Evolutionary conservation across 139 green algal genomes (phyloP), one percentile per base, ranked within the genome.

Genomic region (Zygnema circumcarinatum): DNA sequence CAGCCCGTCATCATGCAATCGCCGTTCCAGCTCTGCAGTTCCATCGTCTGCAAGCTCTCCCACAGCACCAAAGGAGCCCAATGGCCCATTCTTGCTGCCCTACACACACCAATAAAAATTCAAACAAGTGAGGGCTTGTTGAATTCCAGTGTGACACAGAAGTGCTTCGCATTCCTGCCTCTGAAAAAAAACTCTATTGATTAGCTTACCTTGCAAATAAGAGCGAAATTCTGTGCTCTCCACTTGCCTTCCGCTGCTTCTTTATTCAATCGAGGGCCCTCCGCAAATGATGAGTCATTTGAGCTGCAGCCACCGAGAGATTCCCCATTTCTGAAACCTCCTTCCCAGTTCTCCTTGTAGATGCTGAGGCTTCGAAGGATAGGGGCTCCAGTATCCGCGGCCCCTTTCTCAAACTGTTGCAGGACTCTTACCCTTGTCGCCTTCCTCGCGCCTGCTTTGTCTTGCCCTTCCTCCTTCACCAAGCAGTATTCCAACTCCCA

Each of bases 291-390:
- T 22, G 75, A 38, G 75, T 52, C 32, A 35, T 33, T 68, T 16
- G 79, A 38, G 3, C 67, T 38, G 33, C 79, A 86, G 31, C 79
- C 79, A 35, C 79, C 79, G 16, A 86, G 69, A 33, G 79, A 86
- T 47, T 86, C 79, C 7, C 79, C 79, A 83, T 86, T 86, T 22
- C 79, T 20, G 29, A 81, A 86, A 2, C 3, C 32, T 40, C 79
- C 79, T 68, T 86, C 79, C 67, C 69, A 86, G 36, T 68, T 40
- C 79, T 86, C 79, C 79, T 68, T 40, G 33, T 86, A 86, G 3
- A 86, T 68, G 3, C 54, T 86, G 16, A 83, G 31, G 21, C 75
- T 25, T 3, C 33, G 2, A 2, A 86, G 29, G 22, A 21, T 83
- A 38, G 62, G 62, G 3, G 82, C 42, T 86, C 2, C 80, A 29